phyloP scores from a whole-genome alignment of 192 early-diverging fungal species.

The Gigaspora rosea region DNA sequence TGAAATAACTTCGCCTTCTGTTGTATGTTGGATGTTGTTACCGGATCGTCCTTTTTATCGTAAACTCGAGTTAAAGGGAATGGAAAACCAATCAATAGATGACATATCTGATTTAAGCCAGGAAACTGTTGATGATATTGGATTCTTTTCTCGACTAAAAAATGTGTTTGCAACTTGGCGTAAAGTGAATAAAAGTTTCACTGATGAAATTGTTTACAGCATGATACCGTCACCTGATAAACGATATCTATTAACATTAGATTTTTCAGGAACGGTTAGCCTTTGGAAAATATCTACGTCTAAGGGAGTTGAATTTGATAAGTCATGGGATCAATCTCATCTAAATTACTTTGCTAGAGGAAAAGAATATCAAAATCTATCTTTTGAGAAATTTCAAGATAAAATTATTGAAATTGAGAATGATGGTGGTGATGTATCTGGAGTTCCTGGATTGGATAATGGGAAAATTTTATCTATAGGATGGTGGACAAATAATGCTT shows the following conservation, averaged over 20 bases:
- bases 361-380: constrained; percentile 39
- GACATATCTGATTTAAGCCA: constrained; percentile 9
- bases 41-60: constrained; percentile 32
- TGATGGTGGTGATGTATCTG: constrained; percentile 31
- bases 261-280: constrained; percentile 42
- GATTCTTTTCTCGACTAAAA: constrained; percentile 26
- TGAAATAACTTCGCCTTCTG: constrained; percentile 18
- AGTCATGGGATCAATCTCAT: constrained; percentile 41
- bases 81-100: neutral
- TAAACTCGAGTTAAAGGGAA: constrained; percentile 25
- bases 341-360: constrained; percentile 48
- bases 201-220: constrained; percentile 35
- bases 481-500: constrained; percentile 57
- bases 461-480: constrained; percentile 47
- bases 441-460: constrained; percentile 45
- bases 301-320: constrained; percentile 31
- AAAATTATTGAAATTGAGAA: constrained; percentile 37
- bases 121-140: neutral
- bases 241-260: constrained; percentile 38
- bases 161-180: constrained; percentile 26
- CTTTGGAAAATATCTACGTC: constrained; percentile 42
- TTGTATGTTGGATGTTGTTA: constrained; percentile 32
- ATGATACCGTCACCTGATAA: constrained; percentile 38
- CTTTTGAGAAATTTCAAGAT: constrained; percentile 38
- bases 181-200: constrained; percentile 26